A percentile compares a stretch with the other conserved stretches of the same genome.
Evolutionary conservation across 176 grass and related monocot genomes (phyloP).

Genomic region (Cymbopogon citratus): DNA sequence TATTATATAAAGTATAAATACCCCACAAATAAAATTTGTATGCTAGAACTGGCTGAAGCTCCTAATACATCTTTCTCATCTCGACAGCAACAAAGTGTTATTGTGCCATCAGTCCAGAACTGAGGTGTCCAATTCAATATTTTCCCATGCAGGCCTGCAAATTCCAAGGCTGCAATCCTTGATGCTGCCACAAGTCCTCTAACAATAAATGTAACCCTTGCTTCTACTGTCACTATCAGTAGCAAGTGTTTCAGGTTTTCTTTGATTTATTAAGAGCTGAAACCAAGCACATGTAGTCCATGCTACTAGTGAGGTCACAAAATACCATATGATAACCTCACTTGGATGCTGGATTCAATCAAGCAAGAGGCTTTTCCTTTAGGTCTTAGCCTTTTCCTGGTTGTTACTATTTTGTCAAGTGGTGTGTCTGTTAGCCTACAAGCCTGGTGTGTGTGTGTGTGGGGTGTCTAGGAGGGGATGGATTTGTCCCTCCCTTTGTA

Average conservation of each 20-base stretch:
- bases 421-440: neutral
- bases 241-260: neutral
- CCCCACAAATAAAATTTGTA: neutral
- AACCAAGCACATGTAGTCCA: neutral
- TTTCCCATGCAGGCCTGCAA: neutral
- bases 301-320: neutral
- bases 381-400: neutral
- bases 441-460: neutral
- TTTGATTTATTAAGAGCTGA: neutral
- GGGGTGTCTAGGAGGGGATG: neutral
- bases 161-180: neutral
- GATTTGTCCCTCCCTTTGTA: neutral
- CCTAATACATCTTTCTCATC: neutral
- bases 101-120: neutral
- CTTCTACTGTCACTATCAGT: neutral
- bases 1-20: neutral
- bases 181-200: neutral
- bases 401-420: neutral
- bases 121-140: neutral
- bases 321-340: neutral
- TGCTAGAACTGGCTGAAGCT: neutral
- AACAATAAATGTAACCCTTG: neutral
- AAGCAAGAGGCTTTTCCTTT: neutral
- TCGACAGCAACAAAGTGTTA: neutral
- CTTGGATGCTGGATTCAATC: constrained; percentile 1